Evolutionary conservation across 768 basidiomycete genomes (phyloP), one percentile per base, ranked within the genome.

Genomic region (Suillus americanus): DNA sequence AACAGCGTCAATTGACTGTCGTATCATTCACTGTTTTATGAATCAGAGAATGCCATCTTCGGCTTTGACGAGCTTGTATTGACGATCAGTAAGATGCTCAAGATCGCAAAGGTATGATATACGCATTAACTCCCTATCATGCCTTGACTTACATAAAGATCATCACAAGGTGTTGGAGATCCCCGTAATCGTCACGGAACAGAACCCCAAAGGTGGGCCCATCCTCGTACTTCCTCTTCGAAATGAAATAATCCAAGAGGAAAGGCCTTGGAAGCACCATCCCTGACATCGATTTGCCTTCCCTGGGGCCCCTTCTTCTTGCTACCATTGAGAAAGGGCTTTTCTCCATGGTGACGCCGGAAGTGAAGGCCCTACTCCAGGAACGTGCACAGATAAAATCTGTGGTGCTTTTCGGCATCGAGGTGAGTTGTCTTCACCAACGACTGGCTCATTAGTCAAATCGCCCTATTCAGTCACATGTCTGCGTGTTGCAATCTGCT

Each of bases 401-500:
- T 8, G 79, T 95, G 54, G 85, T 97, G 8, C 73, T 98, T 6
- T 87, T 94, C 66, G 96, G 96, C 18, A 95, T 97, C 60, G 95
- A 97, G 83, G 94, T 92, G 67, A 43, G 84, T 74, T 18, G 7
- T 48, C 25, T 5, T 5, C 20, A 54, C 3, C 23, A 8, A 9
- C 23, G n/a, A 16, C 18, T 40, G 28, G 37, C 53, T 40, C 3
- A 14, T 33, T 12, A 1, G 20, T 62, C 20, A 69, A 57, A 35
- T 63, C 65, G 28, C 1, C 28, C 25, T n/a, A 67, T 18, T 10
- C 67, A 95, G 94, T 85, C 91, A 18, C 95, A 97, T 70, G 87
- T 97, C 65, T 97, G 95, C 71, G 86, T 97, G 10, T 82, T 95
- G 7, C 95, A 97, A 75, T 92, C 94, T 0, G 82, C 89, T 0